Evolutionary conservation across 2,329 filamentous ascomycete species (phyloP).

Genomic region (Nemania sp.): DNA sequence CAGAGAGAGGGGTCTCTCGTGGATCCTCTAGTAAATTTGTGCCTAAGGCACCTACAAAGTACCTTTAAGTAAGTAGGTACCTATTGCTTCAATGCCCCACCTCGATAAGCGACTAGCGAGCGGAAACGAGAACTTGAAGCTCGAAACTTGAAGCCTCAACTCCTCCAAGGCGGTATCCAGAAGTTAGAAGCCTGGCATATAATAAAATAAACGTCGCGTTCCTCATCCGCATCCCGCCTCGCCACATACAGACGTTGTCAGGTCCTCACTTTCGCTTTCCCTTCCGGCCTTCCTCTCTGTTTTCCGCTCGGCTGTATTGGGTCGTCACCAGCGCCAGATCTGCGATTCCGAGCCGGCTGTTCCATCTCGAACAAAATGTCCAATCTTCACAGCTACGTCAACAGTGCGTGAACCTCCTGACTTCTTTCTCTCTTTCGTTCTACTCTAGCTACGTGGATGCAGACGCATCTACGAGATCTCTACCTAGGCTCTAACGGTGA

Average conservation of each 20-base stretch:
- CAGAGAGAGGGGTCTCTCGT: too few relatives aligned
- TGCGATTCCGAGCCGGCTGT: background rate
- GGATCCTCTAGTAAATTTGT: too few relatives aligned
- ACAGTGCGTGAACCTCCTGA: slow-evolving; percentile 36
- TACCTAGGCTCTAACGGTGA: slow-evolving; percentile 43
- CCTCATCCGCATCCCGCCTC: background rate
- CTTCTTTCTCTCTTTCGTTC: background rate
- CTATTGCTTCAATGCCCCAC: too few relatives aligned
- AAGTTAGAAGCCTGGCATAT: background rate
- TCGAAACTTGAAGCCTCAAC: slow-evolving; percentile 3
- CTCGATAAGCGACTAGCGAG: too few relatives aligned
- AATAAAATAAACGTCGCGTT: background rate
- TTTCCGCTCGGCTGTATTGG: background rate
- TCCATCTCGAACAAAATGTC: slow-evolving; percentile 37
- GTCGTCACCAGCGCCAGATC: background rate
- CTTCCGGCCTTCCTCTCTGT: background rate
- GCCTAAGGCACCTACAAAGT: background rate
- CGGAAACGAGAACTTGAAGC: too few relatives aligned
- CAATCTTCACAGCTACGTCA: slow-evolving; percentile 39
- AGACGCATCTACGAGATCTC: too few relatives aligned
- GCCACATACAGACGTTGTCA: background rate
- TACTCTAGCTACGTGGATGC: background rate
- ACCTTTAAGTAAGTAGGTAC: too few relatives aligned
- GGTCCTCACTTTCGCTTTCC: background rate
- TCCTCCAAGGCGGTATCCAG: background rate